These are phyloP conservation scores for Cryphonectria nitschkei DNA, from an alignment of 2,329 filamentous ascomycete species.

Conservation along the genomic window DNA sequence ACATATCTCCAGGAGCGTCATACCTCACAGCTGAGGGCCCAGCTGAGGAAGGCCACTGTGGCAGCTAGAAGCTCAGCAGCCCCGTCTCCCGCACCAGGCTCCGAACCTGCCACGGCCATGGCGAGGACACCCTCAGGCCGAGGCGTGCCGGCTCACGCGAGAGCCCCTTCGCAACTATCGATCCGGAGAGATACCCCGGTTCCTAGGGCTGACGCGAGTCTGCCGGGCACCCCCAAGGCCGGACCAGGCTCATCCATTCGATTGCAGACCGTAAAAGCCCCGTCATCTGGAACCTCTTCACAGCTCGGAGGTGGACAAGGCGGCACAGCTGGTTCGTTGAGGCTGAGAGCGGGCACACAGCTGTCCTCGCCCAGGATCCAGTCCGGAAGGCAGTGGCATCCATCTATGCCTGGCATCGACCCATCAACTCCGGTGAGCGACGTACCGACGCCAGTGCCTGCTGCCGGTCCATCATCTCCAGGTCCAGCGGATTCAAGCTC, in stretches of 20 bases:
- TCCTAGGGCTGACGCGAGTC: conserved; percentile 50
- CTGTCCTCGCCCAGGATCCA: conserved; percentile 36
- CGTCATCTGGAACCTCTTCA: conserved; percentile 51
- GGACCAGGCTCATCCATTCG: conserved; percentile 39
- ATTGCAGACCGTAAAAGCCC: conserved; percentile 51
- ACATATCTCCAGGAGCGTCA: conserved; percentile 90
- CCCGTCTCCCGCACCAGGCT: conserved; percentile 59
- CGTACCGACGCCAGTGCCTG: conserved; percentile 32
- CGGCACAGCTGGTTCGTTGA: conserved; percentile 19
- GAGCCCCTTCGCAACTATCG: conserved; percentile 58
- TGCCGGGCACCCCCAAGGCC: conserved; percentile 48
- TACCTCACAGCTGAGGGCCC: conserved; percentile 84
- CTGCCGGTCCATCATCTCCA: conserved; percentile 45
- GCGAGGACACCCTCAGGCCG: conserved; percentile 51
- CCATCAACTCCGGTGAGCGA: conserved; percentile 32
- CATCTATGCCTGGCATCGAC: conserved; percentile 47
- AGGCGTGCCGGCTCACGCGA: conserved; percentile 40
- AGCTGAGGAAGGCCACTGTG: conserved; percentile 75
- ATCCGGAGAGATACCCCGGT: conserved; percentile 61
- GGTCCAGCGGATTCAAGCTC: conserved; percentile 42
- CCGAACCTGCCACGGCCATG: conserved; percentile 50
- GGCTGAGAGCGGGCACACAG: conserved; percentile 35
- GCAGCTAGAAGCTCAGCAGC: conserved; percentile 58
- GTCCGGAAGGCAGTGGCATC: conserved; percentile 43
- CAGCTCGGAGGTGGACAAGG: conserved; percentile 22